Conservation (phyloP, 768 basidiomycete species). For the Collybia mongolica region DNA sequence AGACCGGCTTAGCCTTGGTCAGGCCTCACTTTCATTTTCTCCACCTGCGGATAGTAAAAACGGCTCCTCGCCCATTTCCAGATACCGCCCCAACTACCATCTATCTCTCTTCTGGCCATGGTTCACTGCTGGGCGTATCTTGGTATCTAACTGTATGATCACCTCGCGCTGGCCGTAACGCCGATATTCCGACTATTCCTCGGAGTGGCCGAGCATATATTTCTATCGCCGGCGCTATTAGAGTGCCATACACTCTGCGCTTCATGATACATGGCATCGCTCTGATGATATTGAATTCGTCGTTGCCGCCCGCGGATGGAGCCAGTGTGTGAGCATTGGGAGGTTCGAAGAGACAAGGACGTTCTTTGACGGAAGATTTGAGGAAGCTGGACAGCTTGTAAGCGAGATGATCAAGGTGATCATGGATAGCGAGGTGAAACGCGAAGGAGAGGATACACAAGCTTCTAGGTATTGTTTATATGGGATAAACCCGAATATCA, state of each 20-base stretch:
- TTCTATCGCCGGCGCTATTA: constrained; percentile 68
- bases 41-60: constrained; percentile 27
- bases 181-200: constrained; percentile 96
- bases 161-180: constrained; percentile 91
- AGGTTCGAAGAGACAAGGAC: constrained; percentile 75
- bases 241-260: constrained; percentile 69
- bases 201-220: constrained; percentile 94
- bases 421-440: constrained; percentile 53
- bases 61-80: constrained; percentile 42
- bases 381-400: constrained; percentile 78
- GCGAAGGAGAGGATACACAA: constrained; percentile 1
- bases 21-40: background rate
- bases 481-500: too few relatives aligned
- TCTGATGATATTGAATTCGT: constrained; percentile 95
- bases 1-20: constrained; percentile 87
- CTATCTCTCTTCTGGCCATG: constrained; percentile 95
- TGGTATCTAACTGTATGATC: constrained; percentile 81
- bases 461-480: too few relatives aligned
- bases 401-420: constrained; percentile 89
- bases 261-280: constrained; percentile 76
- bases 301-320: constrained; percentile 92
- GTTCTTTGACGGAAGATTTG: constrained; percentile 88
- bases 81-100: constrained; percentile 77
- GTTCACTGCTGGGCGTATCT: constrained; percentile 96
- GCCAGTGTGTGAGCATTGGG: constrained; percentile 90